Base-by-base conservation (phyloP, 1,284 basidiomycete species). In the Mrakiaceae sp. region DNA sequence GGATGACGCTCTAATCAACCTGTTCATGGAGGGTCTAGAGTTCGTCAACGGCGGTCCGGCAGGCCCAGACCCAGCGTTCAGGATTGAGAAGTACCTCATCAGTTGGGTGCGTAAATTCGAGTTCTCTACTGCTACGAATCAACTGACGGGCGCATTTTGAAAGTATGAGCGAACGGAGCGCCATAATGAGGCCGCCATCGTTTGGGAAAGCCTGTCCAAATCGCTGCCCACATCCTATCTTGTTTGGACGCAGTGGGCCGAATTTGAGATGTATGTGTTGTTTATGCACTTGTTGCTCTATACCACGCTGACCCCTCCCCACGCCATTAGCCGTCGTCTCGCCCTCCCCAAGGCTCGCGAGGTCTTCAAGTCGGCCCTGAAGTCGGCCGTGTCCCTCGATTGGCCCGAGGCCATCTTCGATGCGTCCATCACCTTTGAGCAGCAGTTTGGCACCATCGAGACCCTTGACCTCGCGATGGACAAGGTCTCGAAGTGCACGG, bases 361-460 rank as follows among this genome's bases (percentile, higher is more conserved):
- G 40, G 77, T 83, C 4, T 92, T 88, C 75, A 76, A 78, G 27
- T 81, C 84, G 64, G 78, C 86, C 11, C 82, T 84, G 8, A 71
- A 68, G 62, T 78, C 79, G 55, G 69, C 70, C 5, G 87, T 86
- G 72, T 81, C 85, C 55, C 71, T 95, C 52, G 93, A 97, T 75
- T 96, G 92, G 87, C 90, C 93, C 0, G 92, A 96, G 74, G 87
- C 85, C 3, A 79, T 98, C 5, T 90, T 90, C 83, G 88, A 93
- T 66, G 87, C 88, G 0, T 96, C 90, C 86, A 72, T 86, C 4
- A 77, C 81, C 12, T 96, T 98, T 70, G 95, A 98, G 73, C 84
- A 90, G 68, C 77, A 88, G 3, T 81, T 90, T 70, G 95, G 95
- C 0, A 80, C 82, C 7, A 77, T 90, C 6, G 78, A 83, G 52